A percentile compares a stretch with the other conserved stretches of the same genome.
Evolutionary conservation across 2,329 filamentous ascomycete species (phyloP).

Genomic region (Arthrinium puccinioides): DNA sequence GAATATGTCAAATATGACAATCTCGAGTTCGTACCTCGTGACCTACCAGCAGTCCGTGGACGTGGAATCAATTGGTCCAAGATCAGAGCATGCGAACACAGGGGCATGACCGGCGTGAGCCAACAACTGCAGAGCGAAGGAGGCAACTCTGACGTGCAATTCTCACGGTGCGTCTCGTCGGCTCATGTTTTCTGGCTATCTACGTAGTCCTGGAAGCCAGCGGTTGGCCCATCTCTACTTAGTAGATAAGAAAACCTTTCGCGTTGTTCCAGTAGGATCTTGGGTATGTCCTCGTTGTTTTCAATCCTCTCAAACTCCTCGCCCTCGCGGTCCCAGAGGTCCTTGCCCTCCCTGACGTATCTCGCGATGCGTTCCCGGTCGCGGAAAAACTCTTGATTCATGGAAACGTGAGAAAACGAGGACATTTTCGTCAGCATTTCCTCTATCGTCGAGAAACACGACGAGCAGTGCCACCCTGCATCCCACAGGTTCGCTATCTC

Average conservation of each 20-base stretch:
- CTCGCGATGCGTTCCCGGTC: constrained; percentile 41
- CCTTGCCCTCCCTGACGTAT: constrained; percentile 42
- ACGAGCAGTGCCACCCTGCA: constrained; percentile 56
- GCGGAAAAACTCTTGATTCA: constrained; percentile 42
- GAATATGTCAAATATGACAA: no score
- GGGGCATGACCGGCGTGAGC: no score
- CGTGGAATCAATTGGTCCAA: no score
- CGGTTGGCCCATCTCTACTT: constrained; percentile 35
- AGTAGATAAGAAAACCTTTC: constrained; percentile 38
- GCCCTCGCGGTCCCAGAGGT: constrained; percentile 44
- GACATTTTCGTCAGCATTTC: constrained; percentile 49
- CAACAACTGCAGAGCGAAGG: no score
- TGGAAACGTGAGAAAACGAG: constrained; percentile 46
- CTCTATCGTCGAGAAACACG: constrained; percentile 49
- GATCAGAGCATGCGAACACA: no score
- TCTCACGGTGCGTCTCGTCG: no score
- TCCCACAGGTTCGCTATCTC: constrained; percentile 39
- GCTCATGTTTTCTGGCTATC: no score
- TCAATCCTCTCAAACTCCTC: constrained; percentile 42
- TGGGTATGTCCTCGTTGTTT: constrained; percentile 44
- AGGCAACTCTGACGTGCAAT: no score
- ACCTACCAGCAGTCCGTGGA: no score
- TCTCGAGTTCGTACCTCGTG: no score
- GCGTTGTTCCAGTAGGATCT: constrained; percentile 31
- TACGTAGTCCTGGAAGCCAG: constrained; percentile 43